Base-by-base conservation (phyloP, 495 filamentous ascomycete species). In the Lasiosphaeria ovina region DNA sequence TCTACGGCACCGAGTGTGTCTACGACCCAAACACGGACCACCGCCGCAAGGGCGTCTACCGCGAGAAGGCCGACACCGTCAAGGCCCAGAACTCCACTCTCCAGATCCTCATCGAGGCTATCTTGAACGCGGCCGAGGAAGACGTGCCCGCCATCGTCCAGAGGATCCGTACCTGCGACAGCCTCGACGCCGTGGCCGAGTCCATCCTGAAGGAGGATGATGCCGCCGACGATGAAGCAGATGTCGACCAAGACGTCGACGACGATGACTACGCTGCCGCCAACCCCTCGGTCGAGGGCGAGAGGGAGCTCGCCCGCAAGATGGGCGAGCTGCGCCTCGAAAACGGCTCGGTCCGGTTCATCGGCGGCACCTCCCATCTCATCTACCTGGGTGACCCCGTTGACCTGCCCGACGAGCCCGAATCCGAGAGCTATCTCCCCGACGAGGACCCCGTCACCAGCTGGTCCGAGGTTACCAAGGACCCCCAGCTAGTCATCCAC, bases 21-120 rank as follows among this genome's bases (percentile, higher is more conserved):
- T 98, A 98, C 79, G 95, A 98, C 70, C 94, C 92, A 6, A 95
- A 91, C 69, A 94, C 91, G 57, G 94, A 98, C 72, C 92, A 97
- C 70, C 89, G 94, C 51, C 86, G 94, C 16, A 98, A 98, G 71
- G 94, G 94, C 52, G 94, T 97, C 9, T 97, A 97, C 72, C 93
- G 92, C 73, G 91, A 96, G 73, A 92, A 97, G 72, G 88, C 92
- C 51, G 92, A 97, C 72, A 90, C 87, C 64, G 82, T 93, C 67
- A 90, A 93, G 68, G 93, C 92, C 17, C 83, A 83, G 56, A 93
- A 90, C 69, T 90, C 90, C 36, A 98, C 94, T 11, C 78, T 98
- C 33, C 89, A 97, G 69, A 93, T 92, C 7, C 77, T 98, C 34
- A 86, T 98, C 53, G 90, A 97, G 71, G 95, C 94, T 32, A 89